Conservation (phyloP, 2,329 filamentous ascomycete genomes). For the Sclerotinia sclerotiorum region DNA sequence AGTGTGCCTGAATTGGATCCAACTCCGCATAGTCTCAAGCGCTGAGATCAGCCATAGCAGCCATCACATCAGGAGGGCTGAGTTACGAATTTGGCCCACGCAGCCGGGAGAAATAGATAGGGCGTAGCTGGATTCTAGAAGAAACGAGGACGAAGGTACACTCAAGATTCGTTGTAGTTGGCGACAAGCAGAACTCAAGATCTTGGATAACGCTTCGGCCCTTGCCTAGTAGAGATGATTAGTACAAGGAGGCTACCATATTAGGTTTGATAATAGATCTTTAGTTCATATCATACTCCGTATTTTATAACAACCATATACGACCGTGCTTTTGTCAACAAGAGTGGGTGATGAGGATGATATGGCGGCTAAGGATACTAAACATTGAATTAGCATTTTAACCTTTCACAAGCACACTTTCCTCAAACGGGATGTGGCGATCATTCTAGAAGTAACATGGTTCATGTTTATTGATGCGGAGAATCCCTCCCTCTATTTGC, state of each 20-base stretch:
- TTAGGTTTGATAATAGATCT: too few species aligned
- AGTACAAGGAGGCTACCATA: background rate
- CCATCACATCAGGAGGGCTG: background rate
- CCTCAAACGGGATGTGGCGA: background rate
- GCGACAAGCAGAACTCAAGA: background rate
- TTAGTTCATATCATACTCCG: too few species aligned
- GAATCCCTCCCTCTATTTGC: slow-evolving; percentile 13
- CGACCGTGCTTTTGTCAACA: background rate
- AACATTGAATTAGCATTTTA: background rate
- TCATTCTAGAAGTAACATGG: slow-evolving; percentile 5
- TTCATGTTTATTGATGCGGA: slow-evolving; percentile 1
- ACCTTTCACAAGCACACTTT: background rate
- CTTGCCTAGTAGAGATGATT: background rate
- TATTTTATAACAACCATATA: background rate
- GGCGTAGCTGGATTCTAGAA: background rate
- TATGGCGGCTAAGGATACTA: background rate
- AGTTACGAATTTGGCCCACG: background rate
- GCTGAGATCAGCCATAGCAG: background rate
- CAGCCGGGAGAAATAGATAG: background rate
- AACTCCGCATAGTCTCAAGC: slow-evolving; percentile 1
- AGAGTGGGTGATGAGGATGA: background rate
- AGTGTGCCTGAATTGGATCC: background rate
- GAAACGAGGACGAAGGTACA: slow-evolving; percentile 7
- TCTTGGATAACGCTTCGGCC: background rate
- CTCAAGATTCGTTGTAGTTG: background rate